Evolutionary conservation across 2,329 filamentous ascomycete genomes (phyloP).

Genomic region (Neonectria ditissima): DNA sequence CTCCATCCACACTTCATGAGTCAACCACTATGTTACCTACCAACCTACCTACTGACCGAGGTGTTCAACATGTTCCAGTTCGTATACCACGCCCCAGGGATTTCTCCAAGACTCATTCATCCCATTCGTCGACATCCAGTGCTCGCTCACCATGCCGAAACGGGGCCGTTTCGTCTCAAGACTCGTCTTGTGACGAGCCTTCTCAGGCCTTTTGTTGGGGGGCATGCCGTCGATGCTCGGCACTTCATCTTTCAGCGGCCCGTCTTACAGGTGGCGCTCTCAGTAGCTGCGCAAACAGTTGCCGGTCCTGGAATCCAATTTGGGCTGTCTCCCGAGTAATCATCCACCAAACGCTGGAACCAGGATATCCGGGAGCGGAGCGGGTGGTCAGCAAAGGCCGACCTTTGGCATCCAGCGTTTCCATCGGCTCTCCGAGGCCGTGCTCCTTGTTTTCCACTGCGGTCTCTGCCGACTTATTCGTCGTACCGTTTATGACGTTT

Average conservation of each 20-base stretch:
- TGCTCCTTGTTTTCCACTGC: not conserved
- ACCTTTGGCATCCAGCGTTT: not conserved
- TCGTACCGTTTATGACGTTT: not conserved
- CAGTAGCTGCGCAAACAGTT: constrained; percentile 20
- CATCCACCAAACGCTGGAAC: not conserved
- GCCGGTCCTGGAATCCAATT: not conserved
- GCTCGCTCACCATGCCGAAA: not conserved
- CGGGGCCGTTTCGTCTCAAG: not conserved
- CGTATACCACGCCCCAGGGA: not conserved
- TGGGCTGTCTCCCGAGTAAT: not conserved
- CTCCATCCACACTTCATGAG: not conserved
- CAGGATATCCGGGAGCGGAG: not conserved
- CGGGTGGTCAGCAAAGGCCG: not conserved
- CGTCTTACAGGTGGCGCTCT: constrained; percentile 12
- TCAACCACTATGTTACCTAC: not conserved
- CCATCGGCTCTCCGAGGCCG: constrained; percentile 4
- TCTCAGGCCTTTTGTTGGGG: not conserved
- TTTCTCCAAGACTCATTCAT: not conserved
- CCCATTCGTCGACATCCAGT: not conserved
- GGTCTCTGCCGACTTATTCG: not conserved
- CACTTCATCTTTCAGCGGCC: constrained; percentile 23
- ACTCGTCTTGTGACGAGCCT: not conserved
- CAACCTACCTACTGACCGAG: not conserved
- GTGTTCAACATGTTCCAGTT: not conserved
- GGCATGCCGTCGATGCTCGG: constrained; percentile 1